Percentiles rank a stretch among this genome's conserved stretches.
Evolutionary conservation across 164 flowering plant species (phyloP).

Genomic region (Aristolochia californica): DNA sequence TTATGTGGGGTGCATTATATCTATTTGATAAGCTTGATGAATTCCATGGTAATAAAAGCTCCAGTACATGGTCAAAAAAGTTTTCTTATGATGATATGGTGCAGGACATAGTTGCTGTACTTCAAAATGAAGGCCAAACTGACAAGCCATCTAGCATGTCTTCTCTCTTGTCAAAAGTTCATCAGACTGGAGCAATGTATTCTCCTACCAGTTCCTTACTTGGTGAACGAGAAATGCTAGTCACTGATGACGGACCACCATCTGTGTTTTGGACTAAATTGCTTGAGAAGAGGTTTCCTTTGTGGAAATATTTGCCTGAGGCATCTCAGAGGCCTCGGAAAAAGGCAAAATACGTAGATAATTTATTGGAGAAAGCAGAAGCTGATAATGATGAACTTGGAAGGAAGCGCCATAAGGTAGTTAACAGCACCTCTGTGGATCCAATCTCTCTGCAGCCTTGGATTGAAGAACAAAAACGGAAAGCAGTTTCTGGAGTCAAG

Average conservation of each 20-base stretch:
- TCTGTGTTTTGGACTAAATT: slow-evolving; percentile 55
- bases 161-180: slow-evolving; percentile 30
- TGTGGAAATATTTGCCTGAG: slow-evolving; percentile 46
- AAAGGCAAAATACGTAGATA: slow-evolving; percentile 38
- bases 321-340: slow-evolving; percentile 46
- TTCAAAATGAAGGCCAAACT: slow-evolving; percentile 16
- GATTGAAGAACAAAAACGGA: slow-evolving; percentile 18
- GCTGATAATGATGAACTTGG: slow-evolving; percentile 26
- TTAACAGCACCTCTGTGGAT: slow-evolving; percentile 11
- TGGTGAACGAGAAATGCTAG: slow-evolving; percentile 41
- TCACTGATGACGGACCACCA: slow-evolving; percentile 35
- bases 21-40: slow-evolving; percentile 47
- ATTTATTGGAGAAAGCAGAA: slow-evolving; percentile 10
- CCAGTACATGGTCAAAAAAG: slow-evolving; percentile 6
- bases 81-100: slow-evolving; percentile 29
- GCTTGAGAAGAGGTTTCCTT: slow-evolving; percentile 44
- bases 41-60: slow-evolving; percentile 30
- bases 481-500: slow-evolving; percentile 14
- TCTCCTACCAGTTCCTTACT: slow-evolving; percentile 19
- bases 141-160: slow-evolving; percentile 12
- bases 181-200: slow-evolving; percentile 34
- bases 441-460: slow-evolving; percentile 13
- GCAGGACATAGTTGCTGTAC: slow-evolving; percentile 31
- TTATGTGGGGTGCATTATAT: slow-evolving; percentile 72
- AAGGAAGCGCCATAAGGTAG: slow-evolving; percentile 52